Evolutionary conservation across 306 rosid genomes (phyloP).

Genomic region (Mimosa bimucronata): DNA sequence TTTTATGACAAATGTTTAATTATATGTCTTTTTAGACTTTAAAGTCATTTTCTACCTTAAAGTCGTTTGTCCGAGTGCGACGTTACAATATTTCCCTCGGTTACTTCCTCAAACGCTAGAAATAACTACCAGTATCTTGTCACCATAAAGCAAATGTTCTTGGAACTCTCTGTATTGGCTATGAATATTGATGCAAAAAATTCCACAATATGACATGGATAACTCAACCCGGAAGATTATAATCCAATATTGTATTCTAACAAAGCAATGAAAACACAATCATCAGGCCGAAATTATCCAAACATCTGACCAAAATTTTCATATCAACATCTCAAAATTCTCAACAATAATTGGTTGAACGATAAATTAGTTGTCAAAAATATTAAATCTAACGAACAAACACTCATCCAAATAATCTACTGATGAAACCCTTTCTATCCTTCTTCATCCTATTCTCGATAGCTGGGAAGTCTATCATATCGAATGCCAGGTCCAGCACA

Average conservation of each 20-base stretch:
- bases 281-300: constrained; percentile 22
- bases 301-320: constrained; percentile 36
- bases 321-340: constrained; percentile 40
- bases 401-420: constrained; percentile 53
- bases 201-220: no score
- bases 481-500: constrained; percentile 58
- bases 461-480: constrained; percentile 51
- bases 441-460: constrained; percentile 57
- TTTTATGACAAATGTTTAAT: no score
- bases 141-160: constrained; percentile 20
- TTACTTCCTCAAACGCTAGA: constrained; percentile 17
- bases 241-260: not conserved
- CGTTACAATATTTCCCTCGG: no score
- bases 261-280: constrained; percentile 8
- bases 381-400: constrained; percentile 23
- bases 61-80: no score
- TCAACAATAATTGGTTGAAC: constrained; percentile 24
- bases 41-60: no score
- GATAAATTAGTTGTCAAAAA: constrained; percentile 24
- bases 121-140: constrained; percentile 6
- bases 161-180: constrained; percentile 28
- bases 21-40: no score
- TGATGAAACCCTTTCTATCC: constrained; percentile 52
- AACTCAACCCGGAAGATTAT: not conserved
- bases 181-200: constrained; percentile 23